These are phyloP conservation scores for Metrosideros polymorpha DNA, from an alignment of 441 rosid species.

Conservation along the genomic window DNA sequence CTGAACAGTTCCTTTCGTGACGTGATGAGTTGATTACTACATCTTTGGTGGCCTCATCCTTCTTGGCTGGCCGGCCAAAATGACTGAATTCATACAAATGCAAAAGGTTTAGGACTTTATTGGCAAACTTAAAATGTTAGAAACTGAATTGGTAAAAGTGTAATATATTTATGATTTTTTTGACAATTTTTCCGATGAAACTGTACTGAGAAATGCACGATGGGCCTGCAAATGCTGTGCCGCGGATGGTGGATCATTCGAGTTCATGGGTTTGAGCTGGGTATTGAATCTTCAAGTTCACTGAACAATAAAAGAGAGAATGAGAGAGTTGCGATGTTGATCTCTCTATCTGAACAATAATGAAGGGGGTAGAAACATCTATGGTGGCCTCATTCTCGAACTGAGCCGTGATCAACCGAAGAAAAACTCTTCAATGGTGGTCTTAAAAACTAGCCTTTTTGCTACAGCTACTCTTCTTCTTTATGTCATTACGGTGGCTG, in stretches of 20 bases:
- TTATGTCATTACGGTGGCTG: background rate
- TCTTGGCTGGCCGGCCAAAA: too few relatives aligned
- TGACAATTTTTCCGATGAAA: too few relatives aligned
- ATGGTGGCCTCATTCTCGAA: too few relatives aligned
- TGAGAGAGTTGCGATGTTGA: background rate
- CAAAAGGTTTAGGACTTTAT: too few relatives aligned
- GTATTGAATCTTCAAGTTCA: background rate
- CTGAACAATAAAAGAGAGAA: background rate
- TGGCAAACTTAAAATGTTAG: too few relatives aligned
- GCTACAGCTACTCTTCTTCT: background rate
- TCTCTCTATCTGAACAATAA: background rate
- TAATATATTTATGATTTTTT: too few relatives aligned
- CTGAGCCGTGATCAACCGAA: background rate
- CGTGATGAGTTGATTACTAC: background rate
- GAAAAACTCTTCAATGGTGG: background rate
- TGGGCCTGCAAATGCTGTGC: background rate
- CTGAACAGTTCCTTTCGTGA: background rate
- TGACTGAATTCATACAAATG: too few relatives aligned
- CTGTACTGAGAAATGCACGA: background rate
- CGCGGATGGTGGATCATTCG: background rate
- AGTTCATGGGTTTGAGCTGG: background rate
- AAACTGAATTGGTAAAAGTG: too few relatives aligned
- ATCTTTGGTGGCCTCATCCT: too few relatives aligned
- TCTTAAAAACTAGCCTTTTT: background rate
- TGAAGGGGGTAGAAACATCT: too few relatives aligned